phyloP scores from a whole-genome alignment of 768 basidiomycete species.

The Agrocybe praecox region DNA sequence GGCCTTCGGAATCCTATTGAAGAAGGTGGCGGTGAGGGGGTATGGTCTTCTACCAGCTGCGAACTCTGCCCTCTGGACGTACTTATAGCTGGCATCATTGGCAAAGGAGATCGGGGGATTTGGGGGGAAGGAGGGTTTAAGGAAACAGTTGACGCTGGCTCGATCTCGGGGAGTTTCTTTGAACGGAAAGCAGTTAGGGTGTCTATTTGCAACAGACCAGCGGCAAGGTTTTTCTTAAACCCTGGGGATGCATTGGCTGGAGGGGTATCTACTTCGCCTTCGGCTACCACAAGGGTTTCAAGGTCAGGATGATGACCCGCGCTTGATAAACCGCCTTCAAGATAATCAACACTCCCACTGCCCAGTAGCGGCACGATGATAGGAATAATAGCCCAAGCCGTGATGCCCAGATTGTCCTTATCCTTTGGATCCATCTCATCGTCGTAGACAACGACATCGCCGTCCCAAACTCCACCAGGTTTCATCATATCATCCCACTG shows the following conservation, averaged over 20 bases:
- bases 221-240: constrained; percentile 24
- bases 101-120: constrained; percentile 50
- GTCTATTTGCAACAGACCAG: constrained; percentile 71
- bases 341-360: constrained; percentile 62
- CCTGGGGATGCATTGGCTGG: constrained; percentile 7
- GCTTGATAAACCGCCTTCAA: constrained; percentile 70
- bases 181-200: constrained; percentile 55
- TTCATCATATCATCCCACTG: constrained; percentile 69
- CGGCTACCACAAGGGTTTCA: constrained; percentile 50
- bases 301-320: constrained; percentile 63
- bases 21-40: constrained; percentile 71
- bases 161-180: constrained; percentile 59
- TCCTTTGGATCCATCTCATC: constrained; percentile 77
- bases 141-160: constrained; percentile 42
- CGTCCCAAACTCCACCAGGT: constrained; percentile 63
- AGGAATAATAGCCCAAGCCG: constrained; percentile 73
- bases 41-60: constrained; percentile 35
- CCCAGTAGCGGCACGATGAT: constrained; percentile 61
- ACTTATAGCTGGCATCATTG: constrained; percentile 55
- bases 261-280: constrained; percentile 31
- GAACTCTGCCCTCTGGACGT: constrained; percentile 24
- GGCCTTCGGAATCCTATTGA: constrained; percentile 55
- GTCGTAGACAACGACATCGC: constrained; percentile 75
- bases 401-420: constrained; percentile 51
- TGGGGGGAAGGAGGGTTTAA: constrained; percentile 35